phyloP scores from a whole-genome alignment of 1,284 basidiomycete species.

The Salmacisia buchloeana region DNA sequence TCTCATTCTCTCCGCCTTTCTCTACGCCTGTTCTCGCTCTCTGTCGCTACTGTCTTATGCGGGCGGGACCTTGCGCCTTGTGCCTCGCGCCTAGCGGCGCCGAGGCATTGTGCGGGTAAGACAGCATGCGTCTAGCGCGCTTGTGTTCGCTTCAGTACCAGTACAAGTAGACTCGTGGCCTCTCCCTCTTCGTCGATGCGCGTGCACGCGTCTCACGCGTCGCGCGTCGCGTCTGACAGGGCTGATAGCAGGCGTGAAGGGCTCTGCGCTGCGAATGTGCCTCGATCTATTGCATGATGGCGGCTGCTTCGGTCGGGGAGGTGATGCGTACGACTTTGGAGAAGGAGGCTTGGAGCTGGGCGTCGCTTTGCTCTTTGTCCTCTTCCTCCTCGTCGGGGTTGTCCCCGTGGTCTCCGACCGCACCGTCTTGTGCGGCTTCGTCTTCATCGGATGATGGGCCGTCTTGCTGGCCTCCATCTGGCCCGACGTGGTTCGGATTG shows the following conservation, averaged over 20 bases:
- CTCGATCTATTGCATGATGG: neutral
- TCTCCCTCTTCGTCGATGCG: too few relatives aligned
- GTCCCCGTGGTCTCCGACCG: too few relatives aligned
- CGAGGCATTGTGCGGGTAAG: too few relatives aligned
- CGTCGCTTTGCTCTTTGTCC: neutral
- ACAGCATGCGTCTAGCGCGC: too few relatives aligned
- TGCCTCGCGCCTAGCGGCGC: neutral
- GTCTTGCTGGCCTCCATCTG: slow-evolving; percentile 8
- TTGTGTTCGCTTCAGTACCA: too few relatives aligned
- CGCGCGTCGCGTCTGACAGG: too few relatives aligned
- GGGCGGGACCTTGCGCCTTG: neutral
- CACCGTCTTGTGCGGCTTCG: too few relatives aligned
- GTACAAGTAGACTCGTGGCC: too few relatives aligned
- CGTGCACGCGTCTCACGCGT: too few relatives aligned
- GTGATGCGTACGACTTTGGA: slow-evolving; percentile 33
- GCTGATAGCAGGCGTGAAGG: too few relatives aligned
- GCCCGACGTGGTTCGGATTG: neutral
- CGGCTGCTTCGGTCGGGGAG: neutral
- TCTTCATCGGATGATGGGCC: too few relatives aligned
- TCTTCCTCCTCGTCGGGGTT: slow-evolving; percentile 8
- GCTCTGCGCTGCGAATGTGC: neutral
- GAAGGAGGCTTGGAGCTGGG: slow-evolving; percentile 24
- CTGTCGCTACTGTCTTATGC: too few relatives aligned
- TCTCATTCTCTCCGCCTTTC: neutral
- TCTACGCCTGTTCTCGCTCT: neutral